Conservation (phyloP, 306 rosid genomes). For the apple (Malus domestica) region ASM211411v1 NC_041798.1:32337001-32337500, state of each 20-base stretch:
- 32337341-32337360: conserved; percentile 3
- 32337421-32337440: neutral
- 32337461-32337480: neutral
- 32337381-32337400: neutral
- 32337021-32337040: too few relatives aligned
- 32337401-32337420: neutral
- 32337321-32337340: neutral
- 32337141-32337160: neutral
- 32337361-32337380: neutral
- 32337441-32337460: neutral
- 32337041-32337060: too few relatives aligned
- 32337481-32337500: neutral
- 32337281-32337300: neutral
- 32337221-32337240: neutral
- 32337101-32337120: too few relatives aligned
- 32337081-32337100: too few relatives aligned
- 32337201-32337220: neutral
- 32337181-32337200: neutral
- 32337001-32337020: too few relatives aligned
- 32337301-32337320: neutral
- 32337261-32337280: neutral
- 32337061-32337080: too few relatives aligned
- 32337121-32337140: neutral
- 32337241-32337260: neutral
- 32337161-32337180: too few relatives aligned